Evolutionary conservation across 257 asterid genomes (phyloP).

Genomic region (Solanum verrucosum): DNA sequence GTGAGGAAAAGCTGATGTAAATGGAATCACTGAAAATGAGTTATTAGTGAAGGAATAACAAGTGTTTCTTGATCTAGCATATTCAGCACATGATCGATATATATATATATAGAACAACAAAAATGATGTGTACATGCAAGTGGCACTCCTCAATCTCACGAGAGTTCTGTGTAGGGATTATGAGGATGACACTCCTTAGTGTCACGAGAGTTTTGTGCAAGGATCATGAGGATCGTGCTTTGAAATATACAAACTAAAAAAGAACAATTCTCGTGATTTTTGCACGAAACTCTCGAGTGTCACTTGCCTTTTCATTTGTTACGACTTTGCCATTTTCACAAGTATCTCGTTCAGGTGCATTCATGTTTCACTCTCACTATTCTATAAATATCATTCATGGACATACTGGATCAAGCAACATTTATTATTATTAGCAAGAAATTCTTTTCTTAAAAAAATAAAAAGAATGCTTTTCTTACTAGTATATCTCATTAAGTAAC

Average conservation of each 20-base stretch:
- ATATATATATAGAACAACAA: too few relatives aligned
- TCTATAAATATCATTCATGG: too few relatives aligned
- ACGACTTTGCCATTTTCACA: background rate
- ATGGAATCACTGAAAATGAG: too few relatives aligned
- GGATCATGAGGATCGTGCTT: background rate
- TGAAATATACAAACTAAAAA: background rate
- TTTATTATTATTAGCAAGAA: background rate
- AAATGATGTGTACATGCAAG: background rate
- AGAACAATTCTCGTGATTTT: background rate
- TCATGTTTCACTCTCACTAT: background rate
- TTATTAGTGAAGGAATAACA: too few relatives aligned
- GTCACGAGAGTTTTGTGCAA: background rate
- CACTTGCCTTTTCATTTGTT: background rate
- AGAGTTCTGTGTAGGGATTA: background rate
- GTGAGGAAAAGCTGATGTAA: too few relatives aligned
- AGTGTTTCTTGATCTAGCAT: too few relatives aligned
- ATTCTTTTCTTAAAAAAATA: too few relatives aligned
- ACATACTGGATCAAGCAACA: too few relatives aligned
- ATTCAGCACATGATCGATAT: too few relatives aligned
- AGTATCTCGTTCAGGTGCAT: background rate
- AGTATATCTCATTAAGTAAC: background rate
- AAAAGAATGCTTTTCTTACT: background rate
- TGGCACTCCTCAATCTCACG: background rate
- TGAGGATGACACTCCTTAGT: background rate
- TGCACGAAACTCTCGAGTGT: background rate